Percentiles rank a stretch among this genome's conserved stretches.
phyloP scores from a whole-genome alignment of 768 basidiomycete genomes.

The Termitomyces bulborhizus region DNA sequence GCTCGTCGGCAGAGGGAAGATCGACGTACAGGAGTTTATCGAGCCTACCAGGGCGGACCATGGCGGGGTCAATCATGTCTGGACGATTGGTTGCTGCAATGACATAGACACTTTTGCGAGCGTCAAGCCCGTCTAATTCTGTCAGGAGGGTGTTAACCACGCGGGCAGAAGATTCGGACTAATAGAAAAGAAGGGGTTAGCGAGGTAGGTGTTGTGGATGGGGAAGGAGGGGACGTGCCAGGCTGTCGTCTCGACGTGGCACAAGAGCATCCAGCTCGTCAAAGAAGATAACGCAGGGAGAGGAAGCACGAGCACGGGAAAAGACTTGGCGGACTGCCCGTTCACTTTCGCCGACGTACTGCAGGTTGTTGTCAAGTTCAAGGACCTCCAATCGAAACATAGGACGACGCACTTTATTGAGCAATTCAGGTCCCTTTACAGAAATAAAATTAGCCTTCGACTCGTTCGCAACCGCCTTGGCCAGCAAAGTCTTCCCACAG shows the following conservation, averaged over 20 bases:
- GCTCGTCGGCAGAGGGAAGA: constrained; percentile 65
- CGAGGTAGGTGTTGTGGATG: background rate
- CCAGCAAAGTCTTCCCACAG: constrained; percentile 96
- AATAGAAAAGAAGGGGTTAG: constrained; percentile 5
- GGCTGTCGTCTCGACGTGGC: constrained; percentile 80
- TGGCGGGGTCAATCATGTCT: constrained; percentile 96
- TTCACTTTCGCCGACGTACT: constrained; percentile 99
- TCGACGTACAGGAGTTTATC: constrained; percentile 95
- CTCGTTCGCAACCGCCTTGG: constrained; percentile 97
- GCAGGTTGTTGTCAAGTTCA: background rate
- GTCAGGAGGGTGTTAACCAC: constrained; percentile 94
- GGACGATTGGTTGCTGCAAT: constrained; percentile 94
- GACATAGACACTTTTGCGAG: constrained; percentile 83
- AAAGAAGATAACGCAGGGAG: constrained; percentile 94
- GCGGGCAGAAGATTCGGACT: constrained; percentile 91
- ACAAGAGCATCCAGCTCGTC: constrained; percentile 93
- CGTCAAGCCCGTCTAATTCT: constrained; percentile 88
- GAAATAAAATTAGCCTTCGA: constrained; percentile 95
- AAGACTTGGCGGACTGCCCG: constrained; percentile 93
- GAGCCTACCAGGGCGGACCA: constrained; percentile 93
- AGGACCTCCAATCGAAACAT: background rate
- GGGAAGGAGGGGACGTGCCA: constrained; percentile 43
- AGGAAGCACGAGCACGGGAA: constrained; percentile 85
- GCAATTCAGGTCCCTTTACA: constrained; percentile 92
- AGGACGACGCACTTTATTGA: constrained; percentile 75